phyloP scores from a whole-genome alignment of 768 basidiomycete genomes.

The Trametes elegans region DNA sequence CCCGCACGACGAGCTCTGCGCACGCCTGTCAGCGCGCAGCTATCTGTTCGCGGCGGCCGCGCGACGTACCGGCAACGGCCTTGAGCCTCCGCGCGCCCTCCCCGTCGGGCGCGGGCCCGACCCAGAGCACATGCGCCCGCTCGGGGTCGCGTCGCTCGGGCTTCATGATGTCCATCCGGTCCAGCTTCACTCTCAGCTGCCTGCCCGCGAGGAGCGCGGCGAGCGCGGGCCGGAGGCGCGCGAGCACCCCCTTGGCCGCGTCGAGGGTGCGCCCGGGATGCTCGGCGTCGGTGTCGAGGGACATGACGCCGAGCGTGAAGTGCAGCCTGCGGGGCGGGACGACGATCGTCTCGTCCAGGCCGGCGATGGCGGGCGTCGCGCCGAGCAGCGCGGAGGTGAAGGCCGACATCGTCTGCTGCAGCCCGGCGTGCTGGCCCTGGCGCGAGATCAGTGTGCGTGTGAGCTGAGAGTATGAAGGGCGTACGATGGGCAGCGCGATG shows the following conservation, averaged over 20 bases:
- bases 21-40: neutral
- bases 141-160: constrained; percentile 35
- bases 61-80: constrained; percentile 33
- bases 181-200: constrained; percentile 41
- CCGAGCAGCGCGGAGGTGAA: constrained; percentile 33
- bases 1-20: constrained; percentile 31
- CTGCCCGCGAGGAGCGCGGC: constrained; percentile 36
- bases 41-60: neutral
- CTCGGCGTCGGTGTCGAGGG: constrained; percentile 33
- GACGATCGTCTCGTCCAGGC: constrained; percentile 60
- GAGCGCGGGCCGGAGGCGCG: constrained; percentile 36
- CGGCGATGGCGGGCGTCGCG: constrained; percentile 36
- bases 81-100: constrained; percentile 32
- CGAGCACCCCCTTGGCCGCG: constrained; percentile 27
- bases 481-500: constrained; percentile 24
- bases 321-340: constrained; percentile 60
- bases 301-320: constrained; percentile 74
- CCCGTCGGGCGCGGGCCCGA: constrained; percentile 43
- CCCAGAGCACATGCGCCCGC: constrained; percentile 55
- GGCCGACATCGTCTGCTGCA: constrained; percentile 26
- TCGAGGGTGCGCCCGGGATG: constrained; percentile 18
- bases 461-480: neutral
- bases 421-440: constrained; percentile 33
- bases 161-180: constrained; percentile 50
- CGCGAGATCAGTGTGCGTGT: neutral